Base-by-base conservation (phyloP, 2,329 filamentous ascomycete species). In the Ophiostoma sp. region DNA sequence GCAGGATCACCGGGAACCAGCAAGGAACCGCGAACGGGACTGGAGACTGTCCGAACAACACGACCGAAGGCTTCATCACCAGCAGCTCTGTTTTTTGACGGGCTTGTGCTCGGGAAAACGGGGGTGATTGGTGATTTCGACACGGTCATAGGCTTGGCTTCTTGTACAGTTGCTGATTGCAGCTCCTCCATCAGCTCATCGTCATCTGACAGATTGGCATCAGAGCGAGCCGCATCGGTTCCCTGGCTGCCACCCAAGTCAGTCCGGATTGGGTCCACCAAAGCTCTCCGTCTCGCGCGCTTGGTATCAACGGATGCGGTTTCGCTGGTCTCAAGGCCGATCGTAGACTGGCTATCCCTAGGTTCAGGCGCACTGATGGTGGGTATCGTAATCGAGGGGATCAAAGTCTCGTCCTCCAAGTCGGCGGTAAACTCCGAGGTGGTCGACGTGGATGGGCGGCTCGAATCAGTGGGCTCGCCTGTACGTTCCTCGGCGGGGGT, bases 111-210 rank as follows among this genome's bases (percentile, higher is more conserved):
- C 0, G 86, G 83, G 75, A 88, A 89, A 71, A 90, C 87, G 0
- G 92, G 88, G 17, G 88, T 91, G 57, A 92, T 88, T n/a, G 94
- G 93, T n/a, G 94, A 94, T 80, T 94, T 95, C 28, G 92, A 90
- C 9, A 96, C 90, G 1, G 88, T 87, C 76, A 97, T 89, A 1
- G 93, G 91, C 79, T 91, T 92, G n/a, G 94, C 94, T 82, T 97
- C 90, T 79, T 96, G 88, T 22, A 97, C 84, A 1, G 92, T 94
- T 36, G 94, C 94, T 72, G 89, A 92, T 78, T 93, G 92, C 72
- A 97, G 83, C 82, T 97, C 94, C 73, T 97, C 92, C 88, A 97
- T 92, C 75, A 95, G 88, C 19, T 90, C 91, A 79, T 96, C 93
- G 80, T 95, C 93, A n/a, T 92, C 91, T 33, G 82, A 87, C 55